Evolutionary conservation across 805 yeast genomes (phyloP), one percentile per base, ranked within the genome.

Genomic region (Wickerhamiella bombiphila): DNA sequence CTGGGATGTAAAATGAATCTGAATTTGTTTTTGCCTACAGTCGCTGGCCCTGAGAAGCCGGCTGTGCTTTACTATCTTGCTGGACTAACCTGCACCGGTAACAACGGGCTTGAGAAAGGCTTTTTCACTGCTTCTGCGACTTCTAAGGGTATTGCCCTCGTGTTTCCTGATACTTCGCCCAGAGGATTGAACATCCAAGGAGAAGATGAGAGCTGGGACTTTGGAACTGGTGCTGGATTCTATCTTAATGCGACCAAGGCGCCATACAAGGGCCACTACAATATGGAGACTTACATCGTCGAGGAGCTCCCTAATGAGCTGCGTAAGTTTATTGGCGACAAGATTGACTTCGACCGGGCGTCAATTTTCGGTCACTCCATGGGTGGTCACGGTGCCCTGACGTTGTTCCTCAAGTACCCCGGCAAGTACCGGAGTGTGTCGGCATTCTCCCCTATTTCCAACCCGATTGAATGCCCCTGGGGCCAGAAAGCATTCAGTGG

Each of bases 151-250:
- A 76, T 88, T 56, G 94, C 93, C 0, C 61, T 88, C 14, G 83
- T 88, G 1, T 86, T 80, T 58, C 97, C 98, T 15, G 98, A 88
- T 59, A 91, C 98, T 3, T 86, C 97, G 6, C 97, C 98, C 38
- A 72, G 97, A 47, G 94, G 93, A 13, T 74, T 77, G 11, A 66
- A 65, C 35, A 65, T 77, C 42, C 74, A 70, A 22, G 93, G 93
- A n/a, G 91, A 79, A 54, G 74, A 75, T 50, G 93, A 79, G 42
- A 57, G 72, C 14, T 91, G 79, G 74, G 95, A 85, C 56, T 81
- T 88, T 54, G 98, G 98, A 18, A 66, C 85, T 2, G 94, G 93
- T 29, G 98, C 98, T 24, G 94, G 96, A 0, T 91, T 88, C 63
- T 88, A 91, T 53, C 70, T 91, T 36, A 78, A 91, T 59, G 82